These are phyloP conservation scores for Batkoa obscura DNA, from an alignment of 371 early-diverging fungal genomes.

Conservation along the genomic window DNA sequence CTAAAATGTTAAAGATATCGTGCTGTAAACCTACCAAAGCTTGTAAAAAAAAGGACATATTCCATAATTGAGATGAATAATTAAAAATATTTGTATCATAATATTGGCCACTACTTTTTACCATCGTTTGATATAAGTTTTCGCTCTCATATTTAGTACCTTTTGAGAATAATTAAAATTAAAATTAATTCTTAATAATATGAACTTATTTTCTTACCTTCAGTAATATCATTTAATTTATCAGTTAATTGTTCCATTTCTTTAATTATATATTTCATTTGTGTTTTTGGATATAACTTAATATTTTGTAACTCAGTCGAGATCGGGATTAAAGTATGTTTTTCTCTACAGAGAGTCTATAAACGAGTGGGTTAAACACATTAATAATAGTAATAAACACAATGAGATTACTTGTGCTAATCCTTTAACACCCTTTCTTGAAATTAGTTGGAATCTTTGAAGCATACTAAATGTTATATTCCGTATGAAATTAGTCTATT, in stretches of 20 bases:
- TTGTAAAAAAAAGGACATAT: conserved; percentile 1
- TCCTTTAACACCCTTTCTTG: too few relatives aligned
- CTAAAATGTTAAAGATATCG: too few relatives aligned
- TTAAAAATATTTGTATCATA: conserved; percentile 3
- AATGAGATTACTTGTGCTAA: too few relatives aligned
- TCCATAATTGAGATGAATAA: conserved; percentile 4
- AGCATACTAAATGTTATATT: too few relatives aligned
- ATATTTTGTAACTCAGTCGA: too few relatives aligned
- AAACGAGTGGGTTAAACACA: too few relatives aligned
- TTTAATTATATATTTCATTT: background rate
- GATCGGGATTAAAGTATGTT: too few relatives aligned
- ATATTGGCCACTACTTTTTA: background rate
- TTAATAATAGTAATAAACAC: too few relatives aligned
- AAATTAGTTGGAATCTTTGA: too few relatives aligned
- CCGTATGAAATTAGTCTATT: too few relatives aligned
- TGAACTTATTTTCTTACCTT: background rate
- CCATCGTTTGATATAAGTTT: background rate
- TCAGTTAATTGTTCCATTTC: background rate
- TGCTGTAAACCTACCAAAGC: background rate
- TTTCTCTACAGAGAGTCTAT: too few relatives aligned
- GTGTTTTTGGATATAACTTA: background rate
- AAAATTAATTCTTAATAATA: background rate
- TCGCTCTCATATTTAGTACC: conserved; percentile 2
- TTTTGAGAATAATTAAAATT: background rate
- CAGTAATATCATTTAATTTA: conserved; percentile 1